A percentile compares a stretch with the other conserved stretches of the same genome.
Evolutionary conservation across 768 basidiomycete genomes (phyloP).

Genomic region (Macrolepiota dolichaula): DNA sequence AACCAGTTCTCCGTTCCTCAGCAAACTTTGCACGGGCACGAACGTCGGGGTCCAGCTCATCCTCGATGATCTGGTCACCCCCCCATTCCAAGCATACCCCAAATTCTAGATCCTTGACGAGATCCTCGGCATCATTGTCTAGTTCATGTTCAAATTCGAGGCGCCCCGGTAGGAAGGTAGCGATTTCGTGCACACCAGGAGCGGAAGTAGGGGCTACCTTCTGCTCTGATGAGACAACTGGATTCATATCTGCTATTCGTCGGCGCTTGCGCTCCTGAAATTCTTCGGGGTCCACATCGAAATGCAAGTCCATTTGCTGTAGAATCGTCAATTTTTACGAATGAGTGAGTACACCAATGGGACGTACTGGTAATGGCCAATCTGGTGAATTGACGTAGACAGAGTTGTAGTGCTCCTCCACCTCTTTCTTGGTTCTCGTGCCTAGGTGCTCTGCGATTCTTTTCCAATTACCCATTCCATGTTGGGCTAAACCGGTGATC

Average conservation of each 20-base stretch:
- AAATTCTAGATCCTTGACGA: conserved; percentile 95
- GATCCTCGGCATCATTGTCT: conserved; percentile 94
- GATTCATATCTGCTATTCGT: conserved; percentile 79
- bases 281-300: conserved; percentile 72
- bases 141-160: conserved; percentile 97
- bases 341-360: not conserved
- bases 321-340: conserved; percentile 13
- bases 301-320: conserved; percentile 54
- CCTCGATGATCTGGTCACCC: conserved; percentile 77
- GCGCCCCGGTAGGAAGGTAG: conserved; percentile 92
- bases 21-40: conserved; percentile 51
- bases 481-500: conserved; percentile 80
- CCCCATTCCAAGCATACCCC: conserved; percentile 84
- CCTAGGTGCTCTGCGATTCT: conserved; percentile 95
- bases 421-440: conserved; percentile 90
- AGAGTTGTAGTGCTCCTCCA: conserved; percentile 81
- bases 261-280: conserved; percentile 89
- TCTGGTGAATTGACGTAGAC: conserved; percentile 75
- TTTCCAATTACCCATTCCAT: conserved; percentile 95
- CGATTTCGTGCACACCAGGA: conserved; percentile 89
- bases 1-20: conserved; percentile 38
- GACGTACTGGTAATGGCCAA: conserved; percentile 80
- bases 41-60: conserved; percentile 75
- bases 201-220: conserved; percentile 84
- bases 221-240: conserved; percentile 48